A percentile compares a stretch with the other conserved stretches of the same genome.
These are phyloP conservation scores for Stromatinia cepivora DNA, from an alignment of 2,329 filamentous ascomycete genomes.

Conservation along the genomic window DNA sequence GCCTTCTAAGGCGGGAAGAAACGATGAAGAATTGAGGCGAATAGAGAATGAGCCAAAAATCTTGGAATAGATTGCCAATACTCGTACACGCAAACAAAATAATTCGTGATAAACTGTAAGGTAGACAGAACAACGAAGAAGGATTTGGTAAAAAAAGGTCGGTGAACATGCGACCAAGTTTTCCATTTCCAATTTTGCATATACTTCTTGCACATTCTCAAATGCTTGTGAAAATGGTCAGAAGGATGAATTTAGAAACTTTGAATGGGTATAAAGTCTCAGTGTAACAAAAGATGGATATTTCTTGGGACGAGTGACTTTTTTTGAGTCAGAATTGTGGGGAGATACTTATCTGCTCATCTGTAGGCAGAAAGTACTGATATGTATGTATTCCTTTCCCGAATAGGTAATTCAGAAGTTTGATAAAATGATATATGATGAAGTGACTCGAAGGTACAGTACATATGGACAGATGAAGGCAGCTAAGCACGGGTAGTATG, in stretches of 20 bases:
- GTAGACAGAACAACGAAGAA: neutral
- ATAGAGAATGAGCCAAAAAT: neutral
- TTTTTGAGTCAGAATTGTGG: slow-evolving; percentile 21
- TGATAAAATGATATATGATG: slow-evolving; percentile 3
- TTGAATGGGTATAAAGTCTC: slow-evolving; percentile 7
- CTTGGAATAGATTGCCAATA: neutral
- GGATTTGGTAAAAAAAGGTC: neutral
- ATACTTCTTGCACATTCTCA: neutral
- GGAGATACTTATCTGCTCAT: slow-evolving; percentile 13
- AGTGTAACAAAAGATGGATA: slow-evolving; percentile 13
- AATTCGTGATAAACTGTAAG: neutral
- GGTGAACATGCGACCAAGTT: slow-evolving; percentile 3
- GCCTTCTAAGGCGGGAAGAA: slow-evolving; percentile 18
- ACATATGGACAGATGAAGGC: neutral
- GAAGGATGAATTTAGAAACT: slow-evolving; percentile 1
- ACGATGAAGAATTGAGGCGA: neutral
- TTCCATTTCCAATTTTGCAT: neutral
- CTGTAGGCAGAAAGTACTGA: neutral
- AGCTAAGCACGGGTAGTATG: slow-evolving; percentile 11
- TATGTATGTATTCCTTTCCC: slow-evolving; percentile 12
- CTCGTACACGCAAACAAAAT: neutral
- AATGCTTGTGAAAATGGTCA: slow-evolving; percentile 9
- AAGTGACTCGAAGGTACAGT: neutral
- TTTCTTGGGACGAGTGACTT: slow-evolving; percentile 17
- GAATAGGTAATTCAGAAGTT: slow-evolving; percentile 9